Conservation (phyloP, 768 basidiomycete genomes). For the Mycena vulgaris region DNA sequence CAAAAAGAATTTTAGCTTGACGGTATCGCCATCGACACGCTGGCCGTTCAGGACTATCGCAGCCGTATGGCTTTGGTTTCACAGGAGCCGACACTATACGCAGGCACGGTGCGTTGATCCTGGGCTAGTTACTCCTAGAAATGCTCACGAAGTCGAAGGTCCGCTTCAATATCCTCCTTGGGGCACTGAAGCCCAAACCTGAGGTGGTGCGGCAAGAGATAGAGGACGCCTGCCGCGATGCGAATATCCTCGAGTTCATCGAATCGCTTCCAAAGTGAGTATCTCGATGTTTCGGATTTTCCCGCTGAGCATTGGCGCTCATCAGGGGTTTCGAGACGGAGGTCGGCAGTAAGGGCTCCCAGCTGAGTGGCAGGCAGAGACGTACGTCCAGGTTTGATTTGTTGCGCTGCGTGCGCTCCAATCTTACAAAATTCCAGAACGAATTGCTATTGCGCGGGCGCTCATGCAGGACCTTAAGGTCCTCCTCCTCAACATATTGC, state of each 20-base stretch:
- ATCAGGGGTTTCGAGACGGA: slow-evolving; percentile 89
- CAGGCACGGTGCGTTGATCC: slow-evolving; percentile 73
- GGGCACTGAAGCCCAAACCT: slow-evolving; percentile 80
- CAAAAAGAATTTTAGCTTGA: slow-evolving; percentile 69
- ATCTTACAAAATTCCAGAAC: slow-evolving; percentile 53
- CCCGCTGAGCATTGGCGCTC: slow-evolving; percentile 4
- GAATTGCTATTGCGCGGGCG: slow-evolving; percentile 90
- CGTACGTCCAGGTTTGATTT: too few relatives aligned
- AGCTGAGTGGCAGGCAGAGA: slow-evolving; percentile 64
- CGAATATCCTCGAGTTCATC: slow-evolving; percentile 95
- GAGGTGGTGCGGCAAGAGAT: slow-evolving; percentile 92
- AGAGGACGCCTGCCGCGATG: slow-evolving; percentile 87
- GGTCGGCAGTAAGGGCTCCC: slow-evolving; percentile 92
- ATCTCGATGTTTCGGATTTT: background rate
- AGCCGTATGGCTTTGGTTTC: slow-evolving; percentile 92
- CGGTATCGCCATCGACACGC: slow-evolving; percentile 77
- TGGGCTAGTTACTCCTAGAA: background rate
- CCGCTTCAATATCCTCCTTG: slow-evolving; percentile 92
- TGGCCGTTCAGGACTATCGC: slow-evolving; percentile 90
- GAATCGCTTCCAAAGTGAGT: slow-evolving; percentile 79
- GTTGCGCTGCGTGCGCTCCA: too few relatives aligned
- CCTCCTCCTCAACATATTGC: slow-evolving; percentile 73
- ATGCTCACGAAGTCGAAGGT: background rate
- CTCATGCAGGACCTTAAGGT: slow-evolving; percentile 92
- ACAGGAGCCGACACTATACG: slow-evolving; percentile 92